Evolutionary conservation across 2,329 filamentous ascomycete genomes (phyloP).

Genomic region (Phoma sp.): DNA sequence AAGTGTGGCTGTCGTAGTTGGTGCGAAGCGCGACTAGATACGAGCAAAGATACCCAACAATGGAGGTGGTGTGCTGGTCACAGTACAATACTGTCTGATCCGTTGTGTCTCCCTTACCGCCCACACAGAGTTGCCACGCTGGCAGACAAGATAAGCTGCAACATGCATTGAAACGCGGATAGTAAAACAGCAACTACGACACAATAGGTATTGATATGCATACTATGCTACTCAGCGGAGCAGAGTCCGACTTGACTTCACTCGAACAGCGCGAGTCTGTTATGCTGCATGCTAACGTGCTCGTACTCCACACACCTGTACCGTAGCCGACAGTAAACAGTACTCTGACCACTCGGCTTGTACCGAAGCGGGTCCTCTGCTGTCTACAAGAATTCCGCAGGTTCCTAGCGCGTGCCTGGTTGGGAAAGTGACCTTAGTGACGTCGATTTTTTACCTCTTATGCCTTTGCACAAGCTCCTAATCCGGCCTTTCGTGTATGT

Average conservation of each 20-base stretch:
- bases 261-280: background rate
- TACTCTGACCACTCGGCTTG: background rate
- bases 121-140: too few relatives aligned
- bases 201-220: background rate
- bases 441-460: background rate
- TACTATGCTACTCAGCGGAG: background rate
- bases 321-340: background rate
- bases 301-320: background rate
- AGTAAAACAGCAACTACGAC: background rate
- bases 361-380: background rate
- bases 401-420: background rate
- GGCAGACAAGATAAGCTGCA: background rate
- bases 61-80: too few relatives aligned
- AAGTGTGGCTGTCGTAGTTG: too few relatives aligned
- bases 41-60: too few relatives aligned
- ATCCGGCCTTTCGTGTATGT: background rate
- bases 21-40: too few relatives aligned
- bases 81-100: too few relatives aligned
- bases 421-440: background rate
- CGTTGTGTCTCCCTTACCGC: too few relatives aligned
- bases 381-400: background rate
- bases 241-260: background rate
- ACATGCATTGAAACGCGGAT: background rate
- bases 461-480: background rate
- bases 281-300: background rate